phyloP scores from a whole-genome alignment of 345 rosid genomes.

The Euphorbia pulcherrima region DNA sequence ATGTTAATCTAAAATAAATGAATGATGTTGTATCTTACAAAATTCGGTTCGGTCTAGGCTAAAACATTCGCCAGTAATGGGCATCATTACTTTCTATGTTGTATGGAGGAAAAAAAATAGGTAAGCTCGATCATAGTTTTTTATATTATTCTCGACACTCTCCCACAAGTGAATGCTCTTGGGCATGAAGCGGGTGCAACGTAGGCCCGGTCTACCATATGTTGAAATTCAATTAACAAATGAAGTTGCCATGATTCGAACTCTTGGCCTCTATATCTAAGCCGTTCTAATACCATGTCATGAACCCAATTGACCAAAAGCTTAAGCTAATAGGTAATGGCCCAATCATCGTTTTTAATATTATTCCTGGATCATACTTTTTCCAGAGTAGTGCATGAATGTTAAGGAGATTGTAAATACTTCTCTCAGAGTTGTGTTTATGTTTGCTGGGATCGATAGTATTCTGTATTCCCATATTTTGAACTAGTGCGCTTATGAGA shows the following conservation, averaged over 20 bases:
- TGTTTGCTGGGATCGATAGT: neutral
- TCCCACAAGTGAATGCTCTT: too few relatives aligned
- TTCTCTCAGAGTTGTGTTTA: neutral
- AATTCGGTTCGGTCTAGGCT: too few relatives aligned
- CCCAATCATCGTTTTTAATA: neutral
- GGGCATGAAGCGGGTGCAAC: too few relatives aligned
- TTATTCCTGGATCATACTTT: neutral
- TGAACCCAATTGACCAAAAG: too few relatives aligned
- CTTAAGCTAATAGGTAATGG: neutral
- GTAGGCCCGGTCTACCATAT: too few relatives aligned
- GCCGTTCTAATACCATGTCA: too few relatives aligned
- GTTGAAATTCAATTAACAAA: too few relatives aligned
- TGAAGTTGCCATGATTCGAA: too few relatives aligned
- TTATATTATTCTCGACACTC: too few relatives aligned
- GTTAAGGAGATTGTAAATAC: neutral
- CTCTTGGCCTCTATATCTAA: too few relatives aligned
- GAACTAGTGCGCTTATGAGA: neutral
- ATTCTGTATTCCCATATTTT: neutral
- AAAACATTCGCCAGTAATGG: neutral
- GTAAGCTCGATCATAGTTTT: too few relatives aligned
- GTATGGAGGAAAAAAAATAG: too few relatives aligned
- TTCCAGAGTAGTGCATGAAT: neutral
- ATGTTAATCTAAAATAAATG: neutral
- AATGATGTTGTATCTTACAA: neutral
- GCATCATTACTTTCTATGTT: neutral